phyloP scores from a whole-genome alignment of 805 yeast species.

The Candida germanica region DNA sequence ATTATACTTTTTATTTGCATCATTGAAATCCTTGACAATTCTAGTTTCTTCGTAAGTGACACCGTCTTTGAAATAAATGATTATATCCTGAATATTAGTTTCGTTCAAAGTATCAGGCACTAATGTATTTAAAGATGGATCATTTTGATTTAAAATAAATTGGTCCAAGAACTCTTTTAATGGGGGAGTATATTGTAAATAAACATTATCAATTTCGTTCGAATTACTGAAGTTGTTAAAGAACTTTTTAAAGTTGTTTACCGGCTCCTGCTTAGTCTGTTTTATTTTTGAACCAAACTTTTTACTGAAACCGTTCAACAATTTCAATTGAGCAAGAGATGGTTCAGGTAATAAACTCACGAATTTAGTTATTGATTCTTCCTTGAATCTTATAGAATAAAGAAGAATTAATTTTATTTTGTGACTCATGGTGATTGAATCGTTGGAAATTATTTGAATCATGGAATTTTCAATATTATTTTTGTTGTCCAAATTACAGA shows the following conservation, averaged over 20 bases:
- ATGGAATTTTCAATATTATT: conserved; percentile 48
- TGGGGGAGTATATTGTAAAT: conserved; percentile 88
- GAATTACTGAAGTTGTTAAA: conserved; percentile 13
- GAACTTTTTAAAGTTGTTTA: conserved; percentile 16
- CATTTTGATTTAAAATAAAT: conserved; percentile 6
- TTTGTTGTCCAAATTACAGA: conserved; percentile 47
- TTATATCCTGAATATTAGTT: conserved; percentile 46
- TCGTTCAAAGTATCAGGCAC: conserved; percentile 30
- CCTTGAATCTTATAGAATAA: conserved; percentile 60
- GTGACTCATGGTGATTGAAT: conserved; percentile 43
- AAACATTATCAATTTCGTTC: conserved; percentile 58
- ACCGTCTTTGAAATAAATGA: conserved; percentile 80
- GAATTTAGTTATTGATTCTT: conserved; percentile 20
- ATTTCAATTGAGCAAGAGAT: conserved; percentile 29
- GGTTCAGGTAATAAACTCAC: conserved; percentile 30
- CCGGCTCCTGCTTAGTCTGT: conserved; percentile 9
- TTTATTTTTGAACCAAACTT: conserved; percentile 14
- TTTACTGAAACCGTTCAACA: conserved; percentile 28
- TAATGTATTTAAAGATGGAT: conserved; percentile 23
- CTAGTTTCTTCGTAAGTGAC: conserved; percentile 91
- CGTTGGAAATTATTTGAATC: conserved; percentile 48
- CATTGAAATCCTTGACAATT: conserved; percentile 60
- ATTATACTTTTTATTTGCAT: conserved; percentile 53
- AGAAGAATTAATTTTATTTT: conserved; percentile 73
- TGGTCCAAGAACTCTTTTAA: conserved; percentile 42